Conservation (phyloP, 768 basidiomycete species). For the Amanita molliuscula region DNA sequence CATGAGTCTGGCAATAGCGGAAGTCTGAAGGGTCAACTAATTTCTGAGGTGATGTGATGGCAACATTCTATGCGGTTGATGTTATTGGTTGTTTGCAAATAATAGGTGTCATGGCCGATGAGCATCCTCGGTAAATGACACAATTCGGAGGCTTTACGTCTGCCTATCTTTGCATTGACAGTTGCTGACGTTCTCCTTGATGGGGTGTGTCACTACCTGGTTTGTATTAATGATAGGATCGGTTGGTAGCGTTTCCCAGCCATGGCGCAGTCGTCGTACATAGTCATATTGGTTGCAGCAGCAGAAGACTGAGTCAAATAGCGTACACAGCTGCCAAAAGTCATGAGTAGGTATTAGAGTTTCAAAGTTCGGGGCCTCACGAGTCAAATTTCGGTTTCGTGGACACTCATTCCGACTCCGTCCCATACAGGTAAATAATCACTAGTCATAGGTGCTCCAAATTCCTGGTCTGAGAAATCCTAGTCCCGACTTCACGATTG, state of each 20-base stretch:
- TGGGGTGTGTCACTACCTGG: conserved; percentile 4
- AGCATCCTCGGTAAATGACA: background rate
- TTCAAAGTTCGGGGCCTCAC: background rate
- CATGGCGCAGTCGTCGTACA: background rate
- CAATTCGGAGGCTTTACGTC: background rate
- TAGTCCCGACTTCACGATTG: background rate
- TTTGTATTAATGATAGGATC: conserved; percentile 3
- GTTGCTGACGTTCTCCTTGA: conserved; percentile 7
- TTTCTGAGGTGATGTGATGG: background rate
- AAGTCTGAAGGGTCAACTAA: background rate
- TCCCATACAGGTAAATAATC: background rate
- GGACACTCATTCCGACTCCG: no score
- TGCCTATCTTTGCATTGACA: background rate
- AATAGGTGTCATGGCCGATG: background rate
- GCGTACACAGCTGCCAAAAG: background rate
- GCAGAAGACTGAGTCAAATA: background rate
- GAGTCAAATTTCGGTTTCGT: background rate
- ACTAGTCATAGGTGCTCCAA: background rate
- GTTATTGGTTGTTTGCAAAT: background rate
- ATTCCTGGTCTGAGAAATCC: background rate
- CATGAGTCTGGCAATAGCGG: no score
- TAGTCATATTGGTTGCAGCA: background rate
- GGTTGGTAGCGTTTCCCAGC: background rate
- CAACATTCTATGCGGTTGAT: background rate
- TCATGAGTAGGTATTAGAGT: background rate